phyloP scores from a whole-genome alignment of 2,329 filamentous ascomycete genomes.

The Lachnellula cervina region DNA sequence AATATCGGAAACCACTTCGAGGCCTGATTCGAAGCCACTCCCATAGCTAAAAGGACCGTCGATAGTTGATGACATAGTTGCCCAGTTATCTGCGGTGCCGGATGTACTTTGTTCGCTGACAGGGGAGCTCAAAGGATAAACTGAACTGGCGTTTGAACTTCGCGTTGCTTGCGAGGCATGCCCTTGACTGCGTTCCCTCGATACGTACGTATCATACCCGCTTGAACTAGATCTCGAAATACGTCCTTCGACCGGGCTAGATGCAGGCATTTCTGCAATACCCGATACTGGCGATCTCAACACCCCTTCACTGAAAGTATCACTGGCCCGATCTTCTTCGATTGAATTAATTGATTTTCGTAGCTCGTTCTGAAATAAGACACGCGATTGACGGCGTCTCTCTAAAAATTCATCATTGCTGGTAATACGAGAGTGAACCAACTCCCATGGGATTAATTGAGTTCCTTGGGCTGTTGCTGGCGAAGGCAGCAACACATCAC shows the following conservation, averaged over 20 bases:
- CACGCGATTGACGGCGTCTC: constrained; percentile 21
- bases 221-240: constrained; percentile 21
- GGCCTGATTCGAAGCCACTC: background rate
- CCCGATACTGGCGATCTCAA: constrained; percentile 9
- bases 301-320: constrained; percentile 9
- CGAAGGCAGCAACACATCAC: constrained; percentile 18
- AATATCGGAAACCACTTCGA: background rate
- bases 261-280: constrained; percentile 4
- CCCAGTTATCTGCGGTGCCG: constrained; percentile 9
- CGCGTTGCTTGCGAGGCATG: constrained; percentile 19
- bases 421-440: constrained; percentile 19
- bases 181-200: constrained; percentile 24
- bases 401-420: constrained; percentile 29
- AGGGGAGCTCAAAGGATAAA: constrained; percentile 21
- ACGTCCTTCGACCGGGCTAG: constrained; percentile 21
- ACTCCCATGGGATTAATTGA: constrained; percentile 23
- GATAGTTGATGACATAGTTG: constrained; percentile 13
- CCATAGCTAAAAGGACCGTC: background rate
- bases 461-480: background rate
- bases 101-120: constrained; percentile 16
- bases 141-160: constrained; percentile 23
- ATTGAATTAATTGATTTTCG: constrained; percentile 21
- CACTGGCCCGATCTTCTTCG: constrained; percentile 17
- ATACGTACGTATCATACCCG: constrained; percentile 22
- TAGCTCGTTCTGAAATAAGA: constrained; percentile 25